A percentile compares a stretch with the other conserved stretches of the same genome.
phyloP scores from a whole-genome alignment of 192 early-diverging fungal genomes.

The Powellomyces hirtus region DNA sequence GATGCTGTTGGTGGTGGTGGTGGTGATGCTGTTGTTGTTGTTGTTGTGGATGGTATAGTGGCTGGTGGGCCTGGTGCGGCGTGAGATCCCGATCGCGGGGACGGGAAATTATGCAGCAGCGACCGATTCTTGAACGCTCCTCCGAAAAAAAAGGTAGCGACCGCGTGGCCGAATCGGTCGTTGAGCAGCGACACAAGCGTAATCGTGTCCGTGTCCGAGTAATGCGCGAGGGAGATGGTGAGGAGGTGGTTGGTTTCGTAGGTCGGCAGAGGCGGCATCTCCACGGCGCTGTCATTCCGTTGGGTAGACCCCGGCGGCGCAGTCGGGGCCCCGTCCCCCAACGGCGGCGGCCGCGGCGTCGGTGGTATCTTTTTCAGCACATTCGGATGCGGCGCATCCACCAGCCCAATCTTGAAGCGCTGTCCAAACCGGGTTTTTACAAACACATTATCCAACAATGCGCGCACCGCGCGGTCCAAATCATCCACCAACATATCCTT shows the following conservation, averaged over 20 bases:
- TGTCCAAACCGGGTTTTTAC: slow-evolving; percentile 29
- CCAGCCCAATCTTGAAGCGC: slow-evolving; percentile 24
- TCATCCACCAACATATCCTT: neutral
- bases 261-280: neutral
- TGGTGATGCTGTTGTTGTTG: too few relatives aligned
- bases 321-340: neutral
- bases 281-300: too few relatives aligned
- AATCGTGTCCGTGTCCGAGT: slow-evolving; percentile 19
- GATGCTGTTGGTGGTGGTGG: too few relatives aligned
- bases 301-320: neutral
- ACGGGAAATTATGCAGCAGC: neutral
- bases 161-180: slow-evolving; percentile 31
- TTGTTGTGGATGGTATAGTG: neutral
- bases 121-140: neutral
- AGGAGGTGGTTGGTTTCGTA: slow-evolving; percentile 18
- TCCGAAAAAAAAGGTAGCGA: slow-evolving; percentile 37
- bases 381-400: slow-evolving; percentile 9
- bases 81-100: neutral
- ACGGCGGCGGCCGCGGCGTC: neutral
- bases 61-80: neutral
- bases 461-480: neutral
- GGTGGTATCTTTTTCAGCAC: neutral
- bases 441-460: slow-evolving; percentile 25
- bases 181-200: slow-evolving; percentile 33
- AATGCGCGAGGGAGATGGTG: slow-evolving; percentile 18